Evolutionary conservation across 2,329 filamentous ascomycete species (phyloP).

Genomic region (Alternaria triticimaculans): DNA sequence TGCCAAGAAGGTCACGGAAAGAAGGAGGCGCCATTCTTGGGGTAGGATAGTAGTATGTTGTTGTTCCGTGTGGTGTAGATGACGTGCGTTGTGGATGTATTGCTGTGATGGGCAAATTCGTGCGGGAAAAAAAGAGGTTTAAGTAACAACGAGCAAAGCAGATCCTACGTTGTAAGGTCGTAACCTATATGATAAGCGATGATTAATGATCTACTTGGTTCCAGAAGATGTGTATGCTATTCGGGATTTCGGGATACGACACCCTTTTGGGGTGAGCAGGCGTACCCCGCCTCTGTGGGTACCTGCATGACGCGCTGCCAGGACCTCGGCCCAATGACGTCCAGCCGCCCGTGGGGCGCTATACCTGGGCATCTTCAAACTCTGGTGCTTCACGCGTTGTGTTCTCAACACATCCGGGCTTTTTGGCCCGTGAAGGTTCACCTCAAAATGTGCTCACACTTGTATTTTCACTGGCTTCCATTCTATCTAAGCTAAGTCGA

Average conservation of each 20-base stretch:
- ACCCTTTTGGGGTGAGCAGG: not conserved
- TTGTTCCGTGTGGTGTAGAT: not conserved
- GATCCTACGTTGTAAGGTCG: not conserved
- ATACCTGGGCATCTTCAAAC: not conserved
- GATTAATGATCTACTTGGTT: not conserved
- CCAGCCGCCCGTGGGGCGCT: not conserved
- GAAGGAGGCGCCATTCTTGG: constrained; percentile 15
- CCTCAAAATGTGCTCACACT: not conserved
- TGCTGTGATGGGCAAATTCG: not conserved
- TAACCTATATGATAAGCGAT: not conserved
- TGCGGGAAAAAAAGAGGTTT: not conserved
- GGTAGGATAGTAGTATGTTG: not conserved
- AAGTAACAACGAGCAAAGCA: not conserved
- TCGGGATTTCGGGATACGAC: not conserved
- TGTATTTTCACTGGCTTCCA: not conserved
- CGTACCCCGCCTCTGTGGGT: constrained; percentile 6
- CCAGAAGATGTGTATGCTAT: not conserved
- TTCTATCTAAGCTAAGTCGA: not conserved
- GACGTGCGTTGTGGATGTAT: not conserved
- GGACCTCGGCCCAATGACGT: not conserved
- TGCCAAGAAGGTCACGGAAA: constrained; percentile 63
- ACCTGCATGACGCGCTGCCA: constrained; percentile 3
- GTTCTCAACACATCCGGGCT: not conserved
- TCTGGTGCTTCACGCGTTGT: not conserved
- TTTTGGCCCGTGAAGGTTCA: not conserved